Evolutionary conservation across 2,329 filamentous ascomycete genomes (phyloP).

Genomic region (Fusarium sororula): DNA sequence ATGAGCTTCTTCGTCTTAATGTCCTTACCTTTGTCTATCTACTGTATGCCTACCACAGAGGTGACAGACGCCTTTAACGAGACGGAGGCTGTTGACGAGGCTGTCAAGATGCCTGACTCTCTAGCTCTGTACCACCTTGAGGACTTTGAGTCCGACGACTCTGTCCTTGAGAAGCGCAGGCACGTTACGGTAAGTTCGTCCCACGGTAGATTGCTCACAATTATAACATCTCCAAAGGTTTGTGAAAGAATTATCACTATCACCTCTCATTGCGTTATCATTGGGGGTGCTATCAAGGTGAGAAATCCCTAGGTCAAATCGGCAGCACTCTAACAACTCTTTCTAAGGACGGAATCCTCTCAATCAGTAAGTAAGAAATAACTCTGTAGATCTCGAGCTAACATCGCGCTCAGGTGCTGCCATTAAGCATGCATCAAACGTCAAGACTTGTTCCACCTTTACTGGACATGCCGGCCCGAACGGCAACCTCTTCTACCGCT

Average conservation of each 20-base stretch:
- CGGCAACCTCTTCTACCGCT: neutral
- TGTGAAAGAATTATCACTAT: accelerated
- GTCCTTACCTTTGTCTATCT: neutral
- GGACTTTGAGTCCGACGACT: accelerated
- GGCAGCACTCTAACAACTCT: no score
- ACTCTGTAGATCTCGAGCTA: no score
- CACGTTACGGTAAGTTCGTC: no score
- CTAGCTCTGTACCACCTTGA: neutral
- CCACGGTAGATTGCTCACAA: no score
- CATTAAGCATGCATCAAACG: neutral
- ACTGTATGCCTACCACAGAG: neutral
- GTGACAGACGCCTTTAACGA: neutral
- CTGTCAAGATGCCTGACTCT: neutral
- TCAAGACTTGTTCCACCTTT: neutral
- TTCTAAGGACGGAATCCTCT: neutral
- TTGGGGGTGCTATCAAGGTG: neutral
- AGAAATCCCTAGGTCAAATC: no score
- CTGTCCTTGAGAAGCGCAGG: neutral
- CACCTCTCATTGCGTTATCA: accelerated
- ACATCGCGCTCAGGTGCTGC: no score
- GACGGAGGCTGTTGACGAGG: neutral
- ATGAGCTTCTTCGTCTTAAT: neutral
- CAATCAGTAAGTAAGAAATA: no score
- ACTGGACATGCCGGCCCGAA: neutral
- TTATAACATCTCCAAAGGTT: neutral